phyloP scores from a whole-genome alignment of 2,329 filamentous ascomycete genomes.

The Calonectria hongkongensis region DNA sequence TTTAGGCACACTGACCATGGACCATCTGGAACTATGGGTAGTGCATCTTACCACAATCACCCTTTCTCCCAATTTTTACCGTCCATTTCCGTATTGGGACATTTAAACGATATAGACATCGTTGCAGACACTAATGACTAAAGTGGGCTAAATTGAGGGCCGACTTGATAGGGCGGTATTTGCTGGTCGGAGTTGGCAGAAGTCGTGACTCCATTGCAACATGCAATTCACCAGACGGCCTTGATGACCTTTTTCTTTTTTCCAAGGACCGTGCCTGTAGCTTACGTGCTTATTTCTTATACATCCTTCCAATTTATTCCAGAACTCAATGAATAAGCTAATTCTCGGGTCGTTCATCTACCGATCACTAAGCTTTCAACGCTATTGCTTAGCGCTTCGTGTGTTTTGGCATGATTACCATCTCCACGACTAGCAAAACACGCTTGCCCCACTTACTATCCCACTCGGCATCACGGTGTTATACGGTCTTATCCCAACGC shows the following conservation, averaged over 20 bases:
- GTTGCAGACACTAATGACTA: neutral
- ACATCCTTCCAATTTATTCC: neutral
- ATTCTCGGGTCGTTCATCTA: neutral
- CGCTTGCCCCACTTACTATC: neutral
- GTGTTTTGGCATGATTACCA: no score
- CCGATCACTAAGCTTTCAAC: neutral
- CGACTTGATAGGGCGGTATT: neutral
- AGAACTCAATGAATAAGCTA: neutral
- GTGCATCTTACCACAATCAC: neutral
- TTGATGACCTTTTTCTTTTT: neutral
- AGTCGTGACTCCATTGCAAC: neutral
- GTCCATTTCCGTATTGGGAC: neutral
- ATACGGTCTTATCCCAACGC: neutral
- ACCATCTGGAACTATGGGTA: neutral
- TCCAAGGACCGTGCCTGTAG: no score
- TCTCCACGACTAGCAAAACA: neutral
- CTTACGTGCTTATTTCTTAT: neutral
- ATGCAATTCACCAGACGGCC: neutral
- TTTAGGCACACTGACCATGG: neutral
- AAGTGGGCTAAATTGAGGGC: neutral
- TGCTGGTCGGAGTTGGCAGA: neutral
- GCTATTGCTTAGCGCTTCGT: neutral
- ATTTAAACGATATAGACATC: neutral
- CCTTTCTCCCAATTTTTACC: neutral
- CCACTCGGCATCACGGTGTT: neutral